Conservation (phyloP, 148 eudicot genomes). For the Fagopyrum tataricum region DNA sequence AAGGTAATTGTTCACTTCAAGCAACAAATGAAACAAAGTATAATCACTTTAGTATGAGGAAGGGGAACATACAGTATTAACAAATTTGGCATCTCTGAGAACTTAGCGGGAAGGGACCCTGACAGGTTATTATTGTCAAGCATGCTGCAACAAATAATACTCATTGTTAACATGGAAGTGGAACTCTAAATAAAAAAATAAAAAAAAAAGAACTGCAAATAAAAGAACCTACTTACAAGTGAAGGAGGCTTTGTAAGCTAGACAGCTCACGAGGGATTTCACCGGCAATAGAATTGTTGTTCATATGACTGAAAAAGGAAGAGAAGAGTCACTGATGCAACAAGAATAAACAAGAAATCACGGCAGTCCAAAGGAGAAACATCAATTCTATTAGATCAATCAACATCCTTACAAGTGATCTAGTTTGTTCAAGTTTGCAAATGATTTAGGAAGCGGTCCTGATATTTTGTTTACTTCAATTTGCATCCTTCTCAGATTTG, state of each 20-base stretch:
- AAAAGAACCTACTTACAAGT: constrained; percentile 54
- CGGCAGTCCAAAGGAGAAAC: not conserved
- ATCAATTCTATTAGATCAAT: no score
- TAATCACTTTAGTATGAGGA: not conserved
- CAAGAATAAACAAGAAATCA: not conserved
- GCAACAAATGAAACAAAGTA: constrained; percentile 1
- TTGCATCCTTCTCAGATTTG: constrained; percentile 58
- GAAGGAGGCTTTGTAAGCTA: constrained; percentile 42
- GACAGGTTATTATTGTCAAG: constrained; percentile 76
- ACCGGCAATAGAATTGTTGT: constrained; percentile 82
- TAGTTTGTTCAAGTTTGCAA: constrained; percentile 50
- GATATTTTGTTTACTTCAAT: constrained; percentile 67
- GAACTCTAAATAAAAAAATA: not conserved
- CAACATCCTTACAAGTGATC: constrained; percentile 57
- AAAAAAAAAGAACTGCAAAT: not conserved
- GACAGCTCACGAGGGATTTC: constrained; percentile 67
- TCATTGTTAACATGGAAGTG: not conserved
- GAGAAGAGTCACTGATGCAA: not conserved
- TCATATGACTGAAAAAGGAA: constrained; percentile 41
- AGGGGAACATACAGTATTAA: constrained; percentile 53
- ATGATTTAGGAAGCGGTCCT: constrained; percentile 66
- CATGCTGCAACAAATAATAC: constrained; percentile 37
- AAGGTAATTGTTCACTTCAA: not conserved
- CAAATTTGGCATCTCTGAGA: constrained; percentile 36
- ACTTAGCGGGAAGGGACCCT: constrained; percentile 68